Evolutionary conservation across 1,284 basidiomycete species (phyloP).

Genomic region (Dichomitus squalens): DNA sequence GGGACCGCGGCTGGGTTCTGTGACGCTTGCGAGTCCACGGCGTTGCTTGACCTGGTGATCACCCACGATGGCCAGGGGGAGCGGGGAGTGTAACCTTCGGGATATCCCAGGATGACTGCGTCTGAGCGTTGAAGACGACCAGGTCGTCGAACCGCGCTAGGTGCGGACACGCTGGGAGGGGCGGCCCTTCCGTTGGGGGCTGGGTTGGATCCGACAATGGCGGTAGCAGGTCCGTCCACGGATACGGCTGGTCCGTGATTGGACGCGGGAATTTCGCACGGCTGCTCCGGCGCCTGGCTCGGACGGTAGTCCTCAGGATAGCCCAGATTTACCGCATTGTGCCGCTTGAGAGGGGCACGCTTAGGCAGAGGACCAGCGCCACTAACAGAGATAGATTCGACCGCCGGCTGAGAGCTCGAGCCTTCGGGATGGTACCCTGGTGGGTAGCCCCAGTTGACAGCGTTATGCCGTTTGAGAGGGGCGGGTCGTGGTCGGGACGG

Average conservation of each 20-base stretch:
- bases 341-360: no score
- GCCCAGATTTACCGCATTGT: no score
- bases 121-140: not conserved
- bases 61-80: not conserved
- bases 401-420: slow-evolving; percentile 2
- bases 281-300: no score
- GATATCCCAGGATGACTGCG: not conserved
- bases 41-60: not conserved
- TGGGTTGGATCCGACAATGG: not conserved
- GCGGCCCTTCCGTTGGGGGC: not conserved
- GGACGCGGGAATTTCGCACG: not conserved
- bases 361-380: not conserved
- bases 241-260: not conserved
- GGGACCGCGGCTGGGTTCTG: not conserved
- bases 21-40: not conserved
- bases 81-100: not conserved
- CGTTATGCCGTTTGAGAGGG: slow-evolving; percentile 3
- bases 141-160: not conserved
- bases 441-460: slow-evolving; percentile 7
- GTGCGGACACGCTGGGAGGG: no score
- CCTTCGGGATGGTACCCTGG: not conserved
- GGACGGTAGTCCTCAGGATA: no score
- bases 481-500: not conserved
- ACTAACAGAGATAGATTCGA: not conserved
- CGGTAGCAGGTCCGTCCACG: not conserved